Conservation (phyloP, 2,329 filamentous ascomycete genomes). For the Helminthosporium solani region DNA sequence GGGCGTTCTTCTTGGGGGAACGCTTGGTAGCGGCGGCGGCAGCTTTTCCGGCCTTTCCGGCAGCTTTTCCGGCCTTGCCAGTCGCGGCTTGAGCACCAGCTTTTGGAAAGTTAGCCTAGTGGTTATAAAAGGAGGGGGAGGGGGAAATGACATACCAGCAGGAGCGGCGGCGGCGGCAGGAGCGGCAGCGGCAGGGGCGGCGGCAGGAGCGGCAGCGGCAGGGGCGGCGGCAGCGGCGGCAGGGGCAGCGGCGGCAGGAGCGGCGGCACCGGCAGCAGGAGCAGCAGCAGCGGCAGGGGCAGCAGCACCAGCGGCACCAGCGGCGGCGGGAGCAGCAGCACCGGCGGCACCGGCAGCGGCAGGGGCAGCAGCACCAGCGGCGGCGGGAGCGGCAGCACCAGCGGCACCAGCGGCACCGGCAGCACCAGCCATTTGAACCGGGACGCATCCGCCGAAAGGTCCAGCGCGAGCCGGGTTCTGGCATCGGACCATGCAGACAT, state of each 20-base stretch:
- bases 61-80: too few species aligned
- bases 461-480: conserved; percentile 61
- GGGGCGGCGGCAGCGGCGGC: neutral
- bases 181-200: neutral
- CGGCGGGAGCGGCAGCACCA: conserved; percentile 5
- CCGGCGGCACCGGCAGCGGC: conserved; percentile 4
- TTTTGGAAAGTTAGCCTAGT: too few species aligned
- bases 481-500: conserved; percentile 64
- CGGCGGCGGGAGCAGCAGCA: conserved; percentile 4
- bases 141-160: too few species aligned
- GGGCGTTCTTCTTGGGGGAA: conserved; percentile 13
- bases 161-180: neutral
- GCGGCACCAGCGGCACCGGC: too few species aligned
- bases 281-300: conserved; percentile 2
- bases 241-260: conserved; percentile 3
- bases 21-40: conserved; percentile 18
- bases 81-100: too few species aligned
- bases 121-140: too few species aligned
- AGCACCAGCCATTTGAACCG: conserved; percentile 51
- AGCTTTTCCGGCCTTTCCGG: conserved; percentile 1
- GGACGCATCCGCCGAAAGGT: conserved; percentile 63
- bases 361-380: conserved; percentile 4
- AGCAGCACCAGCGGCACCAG: too few species aligned
- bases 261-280: conserved; percentile 3
- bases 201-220: conserved; percentile 1